These are phyloP conservation scores for Luffa aegyptiaca DNA, from an alignment of 306 rosid species.

Conservation along the genomic window DNA sequence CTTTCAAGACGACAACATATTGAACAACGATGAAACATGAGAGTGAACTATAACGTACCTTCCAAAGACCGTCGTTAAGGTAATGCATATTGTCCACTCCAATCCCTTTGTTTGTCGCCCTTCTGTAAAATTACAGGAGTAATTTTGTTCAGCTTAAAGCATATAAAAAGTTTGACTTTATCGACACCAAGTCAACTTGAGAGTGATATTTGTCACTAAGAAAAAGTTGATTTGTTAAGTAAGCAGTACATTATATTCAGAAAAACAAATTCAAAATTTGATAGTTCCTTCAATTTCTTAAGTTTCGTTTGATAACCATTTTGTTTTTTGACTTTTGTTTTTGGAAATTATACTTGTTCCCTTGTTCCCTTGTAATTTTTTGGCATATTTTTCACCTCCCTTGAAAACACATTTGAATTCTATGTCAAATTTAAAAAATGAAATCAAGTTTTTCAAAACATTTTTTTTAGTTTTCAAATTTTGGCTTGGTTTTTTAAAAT, in stretches of 20 bases:
- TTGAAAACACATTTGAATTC: too few relatives aligned
- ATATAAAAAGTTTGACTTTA: background rate
- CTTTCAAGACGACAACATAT: background rate
- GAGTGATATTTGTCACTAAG: background rate
- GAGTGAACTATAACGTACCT: conserved; percentile 39
- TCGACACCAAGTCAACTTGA: background rate
- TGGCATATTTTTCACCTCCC: too few relatives aligned
- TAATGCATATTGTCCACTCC: conserved; percentile 98
- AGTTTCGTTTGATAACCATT: too few relatives aligned
- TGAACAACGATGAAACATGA: background rate
- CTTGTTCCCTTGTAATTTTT: too few relatives aligned
- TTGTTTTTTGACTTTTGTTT: too few relatives aligned
- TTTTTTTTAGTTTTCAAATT: too few relatives aligned
- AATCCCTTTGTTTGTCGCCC: conserved; percentile 80
- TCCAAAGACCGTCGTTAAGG: conserved; percentile 98
- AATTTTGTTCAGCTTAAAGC: background rate
- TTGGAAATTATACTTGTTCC: too few relatives aligned
- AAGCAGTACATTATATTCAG: background rate
- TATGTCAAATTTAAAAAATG: too few relatives aligned
- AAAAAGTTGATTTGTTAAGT: background rate
- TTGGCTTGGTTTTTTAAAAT: too few relatives aligned
- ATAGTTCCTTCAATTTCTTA: background rate
- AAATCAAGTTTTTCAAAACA: too few relatives aligned
- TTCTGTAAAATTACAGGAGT: conserved; percentile 38
- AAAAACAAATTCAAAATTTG: background rate